phyloP scores from a whole-genome alignment of 257 asterid genomes.

The Datura wrightii region DNA sequence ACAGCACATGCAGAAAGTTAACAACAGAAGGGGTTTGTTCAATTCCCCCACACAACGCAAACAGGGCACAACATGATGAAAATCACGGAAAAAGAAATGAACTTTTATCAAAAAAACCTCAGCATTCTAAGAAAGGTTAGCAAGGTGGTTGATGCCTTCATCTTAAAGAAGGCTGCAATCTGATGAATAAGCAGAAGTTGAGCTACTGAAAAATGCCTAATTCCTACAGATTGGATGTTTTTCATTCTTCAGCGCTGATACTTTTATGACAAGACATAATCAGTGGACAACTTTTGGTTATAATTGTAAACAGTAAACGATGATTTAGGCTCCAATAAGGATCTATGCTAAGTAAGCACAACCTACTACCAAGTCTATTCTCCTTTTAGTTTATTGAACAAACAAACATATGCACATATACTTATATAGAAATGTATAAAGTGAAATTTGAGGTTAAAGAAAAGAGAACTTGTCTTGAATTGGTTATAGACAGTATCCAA shows the following conservation, averaged over 20 bases:
- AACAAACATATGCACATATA: neutral
- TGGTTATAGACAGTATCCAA: neutral
- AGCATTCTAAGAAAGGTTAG: conserved; percentile 7
- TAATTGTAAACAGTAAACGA: neutral
- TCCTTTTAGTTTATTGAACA: neutral
- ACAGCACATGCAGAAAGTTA: conserved; percentile 20
- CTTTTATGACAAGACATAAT: neutral
- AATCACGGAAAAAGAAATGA: conserved; percentile 13
- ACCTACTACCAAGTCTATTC: neutral
- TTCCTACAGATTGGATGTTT: neutral
- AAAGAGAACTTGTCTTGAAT: conserved; percentile 11
- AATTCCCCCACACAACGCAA: neutral
- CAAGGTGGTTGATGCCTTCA: conserved; percentile 22
- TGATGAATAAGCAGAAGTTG: neutral
- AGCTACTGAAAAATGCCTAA: conserved; percentile 19
- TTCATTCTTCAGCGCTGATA: neutral
- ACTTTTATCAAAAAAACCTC: neutral
- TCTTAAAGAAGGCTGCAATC: neutral
- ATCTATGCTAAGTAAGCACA: neutral
- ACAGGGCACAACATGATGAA: neutral
- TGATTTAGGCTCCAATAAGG: neutral
- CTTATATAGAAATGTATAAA: neutral
- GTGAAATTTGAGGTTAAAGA: neutral
- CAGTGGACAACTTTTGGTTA: conserved; percentile 19
- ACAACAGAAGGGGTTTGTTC: conserved; percentile 22